These are phyloP conservation scores for Clarireedia monteithiana DNA, from an alignment of 2,329 filamentous ascomycete genomes.

Conservation along the genomic window DNA sequence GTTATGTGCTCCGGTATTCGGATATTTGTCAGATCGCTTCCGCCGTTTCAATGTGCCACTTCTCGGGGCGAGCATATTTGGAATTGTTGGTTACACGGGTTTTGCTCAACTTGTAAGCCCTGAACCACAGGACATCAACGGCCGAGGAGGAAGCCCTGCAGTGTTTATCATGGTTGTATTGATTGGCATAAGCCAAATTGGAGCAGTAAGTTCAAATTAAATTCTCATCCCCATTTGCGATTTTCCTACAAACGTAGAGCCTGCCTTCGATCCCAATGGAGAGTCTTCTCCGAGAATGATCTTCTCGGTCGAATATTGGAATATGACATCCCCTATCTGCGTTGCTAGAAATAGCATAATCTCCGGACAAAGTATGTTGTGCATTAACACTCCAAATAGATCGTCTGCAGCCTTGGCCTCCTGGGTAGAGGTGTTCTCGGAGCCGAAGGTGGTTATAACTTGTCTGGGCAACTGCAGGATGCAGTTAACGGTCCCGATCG, in stretches of 20 bases:
- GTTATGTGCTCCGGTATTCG: conserved; percentile 78
- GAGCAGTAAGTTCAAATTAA: conserved; percentile 39
- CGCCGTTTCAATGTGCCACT: conserved; percentile 65
- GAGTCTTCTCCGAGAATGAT: no score
- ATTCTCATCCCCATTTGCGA: not conserved
- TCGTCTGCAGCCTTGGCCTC: conserved; percentile 89
- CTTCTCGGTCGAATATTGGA: no score
- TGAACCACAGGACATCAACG: conserved; percentile 57
- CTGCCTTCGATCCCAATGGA: no score
- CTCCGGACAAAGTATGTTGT: not conserved
- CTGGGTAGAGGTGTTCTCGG: conserved; percentile 71
- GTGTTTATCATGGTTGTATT: conserved; percentile 73
- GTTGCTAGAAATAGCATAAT: no score
- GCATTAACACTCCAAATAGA: conserved; percentile 31
- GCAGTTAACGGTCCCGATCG: conserved; percentile 1
- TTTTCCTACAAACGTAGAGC: not conserved
- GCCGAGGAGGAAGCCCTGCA: conserved; percentile 56
- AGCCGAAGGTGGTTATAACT: conserved; percentile 31
- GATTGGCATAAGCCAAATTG: conserved; percentile 89
- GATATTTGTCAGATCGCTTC: conserved; percentile 68
- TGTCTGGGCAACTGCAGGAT: conserved; percentile 25
- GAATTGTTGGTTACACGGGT: conserved; percentile 67
- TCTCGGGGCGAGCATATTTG: conserved; percentile 61
- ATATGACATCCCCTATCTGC: no score
- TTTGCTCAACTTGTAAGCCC: conserved; percentile 75